Conservation (phyloP, 2,329 filamentous ascomycete species). For the Cryphonectria radicalis region DNA sequence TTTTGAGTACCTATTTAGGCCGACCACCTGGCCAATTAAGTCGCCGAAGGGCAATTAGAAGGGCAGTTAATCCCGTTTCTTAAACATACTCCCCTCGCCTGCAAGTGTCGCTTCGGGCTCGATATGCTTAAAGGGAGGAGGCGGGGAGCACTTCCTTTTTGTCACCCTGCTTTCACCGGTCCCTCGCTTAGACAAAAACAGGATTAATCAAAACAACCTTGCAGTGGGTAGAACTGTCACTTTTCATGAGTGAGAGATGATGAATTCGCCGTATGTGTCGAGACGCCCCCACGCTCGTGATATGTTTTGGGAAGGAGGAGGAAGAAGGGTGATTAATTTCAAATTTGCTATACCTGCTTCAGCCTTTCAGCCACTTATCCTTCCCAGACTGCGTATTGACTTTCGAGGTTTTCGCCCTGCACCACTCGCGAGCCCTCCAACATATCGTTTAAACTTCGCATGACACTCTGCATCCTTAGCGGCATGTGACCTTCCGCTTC, state of each 20-base stretch:
- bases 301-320: conserved; percentile 1
- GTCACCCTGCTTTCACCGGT: neutral
- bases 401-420: neutral
- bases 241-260: neutral
- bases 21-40: neutral
- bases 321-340: neutral
- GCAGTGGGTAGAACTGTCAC: neutral
- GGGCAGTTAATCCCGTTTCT: neutral
- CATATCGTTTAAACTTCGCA: neutral
- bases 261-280: neutral
- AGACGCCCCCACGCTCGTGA: neutral
- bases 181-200: neutral
- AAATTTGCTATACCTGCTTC: neutral
- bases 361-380: neutral
- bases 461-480: neutral
- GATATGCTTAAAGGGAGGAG: neutral
- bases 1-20: no score
- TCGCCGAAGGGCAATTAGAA: neutral
- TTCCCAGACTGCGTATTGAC: neutral
- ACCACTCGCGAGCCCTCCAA: neutral
- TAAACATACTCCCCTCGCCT: neutral
- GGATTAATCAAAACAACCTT: no score
- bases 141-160: neutral
- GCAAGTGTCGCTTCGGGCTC: neutral
- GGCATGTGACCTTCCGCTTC: conserved; percentile 4